phyloP scores from a whole-genome alignment of 1,284 basidiomycete genomes.

The Neotropicomus parvogracilis region DNA sequence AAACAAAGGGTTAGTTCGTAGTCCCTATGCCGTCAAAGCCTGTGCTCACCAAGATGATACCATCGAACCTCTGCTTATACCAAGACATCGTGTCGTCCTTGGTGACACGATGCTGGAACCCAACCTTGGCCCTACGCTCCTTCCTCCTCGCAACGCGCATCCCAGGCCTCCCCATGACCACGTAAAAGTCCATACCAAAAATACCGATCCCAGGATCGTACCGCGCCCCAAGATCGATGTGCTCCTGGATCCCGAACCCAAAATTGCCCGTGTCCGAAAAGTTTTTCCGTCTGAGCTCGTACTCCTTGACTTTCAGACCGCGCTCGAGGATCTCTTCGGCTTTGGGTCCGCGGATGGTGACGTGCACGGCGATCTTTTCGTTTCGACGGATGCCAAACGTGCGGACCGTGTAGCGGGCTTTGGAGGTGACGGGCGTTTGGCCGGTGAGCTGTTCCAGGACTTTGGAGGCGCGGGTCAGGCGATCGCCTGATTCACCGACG shows the following conservation, averaged over 20 bases:
- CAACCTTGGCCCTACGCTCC: constrained; percentile 84
- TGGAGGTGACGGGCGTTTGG: constrained; percentile 98
- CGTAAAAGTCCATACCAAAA: constrained; percentile 98
- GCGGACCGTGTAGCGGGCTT: constrained; percentile 99
- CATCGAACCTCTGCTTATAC: constrained; percentile 99
- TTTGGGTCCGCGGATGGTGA: constrained; percentile 99
- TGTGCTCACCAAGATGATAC: constrained; percentile 81
- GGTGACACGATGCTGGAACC: constrained; percentile 83
- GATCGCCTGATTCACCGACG: constrained; percentile 99
- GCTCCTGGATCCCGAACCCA: constrained; percentile 97
- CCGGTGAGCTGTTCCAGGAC: constrained; percentile 99
- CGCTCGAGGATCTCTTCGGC: constrained; percentile 99
- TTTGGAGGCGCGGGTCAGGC: constrained; percentile 98
- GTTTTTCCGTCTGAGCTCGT: constrained; percentile 91
- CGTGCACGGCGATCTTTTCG: constrained; percentile 99
- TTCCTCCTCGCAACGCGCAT: constrained; percentile 90
- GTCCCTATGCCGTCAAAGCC: not conserved
- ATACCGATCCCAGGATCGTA: constrained; percentile 98
- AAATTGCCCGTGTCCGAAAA: constrained; percentile 99
- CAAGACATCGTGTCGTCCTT: constrained; percentile 94
- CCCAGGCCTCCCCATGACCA: constrained; percentile 96
- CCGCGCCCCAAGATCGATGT: constrained; percentile 98
- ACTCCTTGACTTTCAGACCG: constrained; percentile 99
- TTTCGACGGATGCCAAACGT: constrained; percentile 99
- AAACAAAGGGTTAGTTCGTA: not conserved